Base-by-base conservation (phyloP, 108 stramenopile genomes). In the Cyclostephanos tholiformis region DNA sequence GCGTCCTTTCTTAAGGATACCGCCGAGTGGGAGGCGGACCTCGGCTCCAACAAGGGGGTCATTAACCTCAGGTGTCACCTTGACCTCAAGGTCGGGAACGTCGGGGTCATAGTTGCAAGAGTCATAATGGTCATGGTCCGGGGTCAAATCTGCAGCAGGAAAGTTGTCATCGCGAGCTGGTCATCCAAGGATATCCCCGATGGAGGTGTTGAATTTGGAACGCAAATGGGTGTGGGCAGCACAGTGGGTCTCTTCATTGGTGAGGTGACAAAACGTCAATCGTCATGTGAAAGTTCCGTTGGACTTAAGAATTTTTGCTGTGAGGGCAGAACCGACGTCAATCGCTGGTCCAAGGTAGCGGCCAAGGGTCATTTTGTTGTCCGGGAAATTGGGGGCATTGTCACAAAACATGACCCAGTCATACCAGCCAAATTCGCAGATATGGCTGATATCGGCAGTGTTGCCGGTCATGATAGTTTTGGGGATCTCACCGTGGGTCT, bases 11-110 rank as follows among this genome's bases (percentile, higher is more conserved):
- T n/a, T 17, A 25, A 59, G 14, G 0, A 35, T 25, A 52, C 53
- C 63, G 9, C 77, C 80, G 9, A 30, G 20, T 13, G 84, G 82
- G 0, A 87, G 17, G 8, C 57, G 16, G 0, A 84, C 78, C 22
- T 79, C 72, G 16, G 72, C 61, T 14, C 57, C 36, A 20, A 86
- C 36, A 14, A 67, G 67, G 14, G 61, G n/a, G 56, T 85, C 84
- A 30, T 43, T 38, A 2, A 6, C 52, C 3, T 67, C 67, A 17
- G 49, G 43, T 4, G 71, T 66, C 0, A 32, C 32, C 32, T 32
- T 32, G 25, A 25, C n/a, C n/a, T 50, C 36, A 12, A 19, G 23
- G 9, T 58, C 20, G 20, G 43, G 27, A 0, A n/a, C 1, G 0
- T 41, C 20, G 23, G 39, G 25, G 19, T 53, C 49, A 12, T 43